These are phyloP conservation scores for Curvularia hawaiiensis DNA, from an alignment of 2,329 filamentous ascomycete genomes.

Conservation along the genomic window DNA sequence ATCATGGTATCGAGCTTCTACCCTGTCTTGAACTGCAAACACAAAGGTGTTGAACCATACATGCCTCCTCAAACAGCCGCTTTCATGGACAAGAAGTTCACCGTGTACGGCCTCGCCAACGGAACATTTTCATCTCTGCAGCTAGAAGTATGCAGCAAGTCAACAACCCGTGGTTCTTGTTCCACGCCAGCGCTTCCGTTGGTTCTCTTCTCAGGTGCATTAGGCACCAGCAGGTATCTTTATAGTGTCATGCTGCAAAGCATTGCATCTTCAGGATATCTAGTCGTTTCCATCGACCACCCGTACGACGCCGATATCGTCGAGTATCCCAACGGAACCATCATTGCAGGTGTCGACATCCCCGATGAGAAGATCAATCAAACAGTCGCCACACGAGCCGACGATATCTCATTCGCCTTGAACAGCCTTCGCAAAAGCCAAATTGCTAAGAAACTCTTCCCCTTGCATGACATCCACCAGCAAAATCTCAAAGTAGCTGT, in stretches of 20 bases:
- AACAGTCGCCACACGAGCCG: constrained; percentile 27
- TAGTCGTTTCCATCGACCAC: constrained; percentile 58
- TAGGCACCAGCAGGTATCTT: constrained; percentile 51
- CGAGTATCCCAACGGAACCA: constrained; percentile 54
- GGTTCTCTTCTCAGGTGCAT: constrained; percentile 55
- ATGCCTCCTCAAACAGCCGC: constrained; percentile 32
- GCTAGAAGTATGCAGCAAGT: constrained; percentile 23
- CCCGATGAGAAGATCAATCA: constrained; percentile 30
- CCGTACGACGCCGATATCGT: constrained; percentile 56
- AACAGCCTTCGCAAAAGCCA: constrained; percentile 23
- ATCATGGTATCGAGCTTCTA: constrained; percentile 36
- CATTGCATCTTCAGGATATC: constrained; percentile 55
- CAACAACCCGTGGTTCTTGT: not conserved
- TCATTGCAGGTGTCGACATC: constrained; percentile 33
- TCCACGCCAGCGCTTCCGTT: constrained; percentile 19
- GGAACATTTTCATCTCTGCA: constrained; percentile 27
- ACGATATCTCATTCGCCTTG: constrained; percentile 31
- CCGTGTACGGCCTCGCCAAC: constrained; percentile 34
- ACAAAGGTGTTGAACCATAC: constrained; percentile 18
- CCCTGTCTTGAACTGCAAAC: constrained; percentile 22
- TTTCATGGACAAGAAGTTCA: constrained; percentile 30
- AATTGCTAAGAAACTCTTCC: constrained; percentile 7
- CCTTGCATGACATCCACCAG: not conserved
- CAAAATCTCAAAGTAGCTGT: constrained; percentile 19
- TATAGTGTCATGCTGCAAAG: constrained; percentile 53